phyloP scores from a whole-genome alignment of 306 rosid species.

The Trifolium subterraneum region DNA sequence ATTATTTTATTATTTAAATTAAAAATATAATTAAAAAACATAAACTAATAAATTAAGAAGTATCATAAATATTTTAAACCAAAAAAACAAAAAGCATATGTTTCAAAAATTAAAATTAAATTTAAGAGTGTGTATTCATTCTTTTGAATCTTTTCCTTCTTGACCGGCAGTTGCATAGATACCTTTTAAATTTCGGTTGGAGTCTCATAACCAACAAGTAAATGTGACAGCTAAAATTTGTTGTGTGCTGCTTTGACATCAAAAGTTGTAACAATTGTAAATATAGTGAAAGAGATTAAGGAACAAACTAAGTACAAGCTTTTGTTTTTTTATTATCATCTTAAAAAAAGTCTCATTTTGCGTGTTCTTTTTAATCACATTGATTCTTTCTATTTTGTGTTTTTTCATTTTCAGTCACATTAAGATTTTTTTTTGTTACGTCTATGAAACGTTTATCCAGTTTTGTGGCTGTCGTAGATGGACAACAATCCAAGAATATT shows the following conservation, averaged over 20 bases:
- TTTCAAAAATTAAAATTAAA: too few species aligned
- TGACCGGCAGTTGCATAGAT: too few species aligned
- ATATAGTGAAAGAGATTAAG: neutral
- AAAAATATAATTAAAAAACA: too few species aligned
- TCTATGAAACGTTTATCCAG: conserved; percentile 37
- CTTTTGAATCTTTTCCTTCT: too few species aligned
- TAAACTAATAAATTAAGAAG: too few species aligned
- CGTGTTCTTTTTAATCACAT: conserved; percentile 15
- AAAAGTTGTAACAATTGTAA: conserved; percentile 5
- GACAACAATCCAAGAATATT: conserved; percentile 43
- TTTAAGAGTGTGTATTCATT: too few species aligned
- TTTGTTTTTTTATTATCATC: neutral
- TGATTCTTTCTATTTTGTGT: conserved; percentile 18
- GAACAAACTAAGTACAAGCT: conserved; percentile 3
- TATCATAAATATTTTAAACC: too few species aligned
- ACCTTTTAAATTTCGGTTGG: neutral
- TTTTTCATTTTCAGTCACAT: neutral
- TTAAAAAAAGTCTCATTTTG: neutral
- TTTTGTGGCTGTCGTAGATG: conserved; percentile 25
- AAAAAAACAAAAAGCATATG: too few species aligned
- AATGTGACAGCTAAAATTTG: neutral
- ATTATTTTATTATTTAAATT: too few species aligned
- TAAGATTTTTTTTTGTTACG: conserved; percentile 30
- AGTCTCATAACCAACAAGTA: neutral
- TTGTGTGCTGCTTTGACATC: neutral